Evolutionary conservation across 2,329 filamentous ascomycete species (phyloP), one percentile per base, ranked within the genome.

Genomic region (Fusarium equiseti): DNA sequence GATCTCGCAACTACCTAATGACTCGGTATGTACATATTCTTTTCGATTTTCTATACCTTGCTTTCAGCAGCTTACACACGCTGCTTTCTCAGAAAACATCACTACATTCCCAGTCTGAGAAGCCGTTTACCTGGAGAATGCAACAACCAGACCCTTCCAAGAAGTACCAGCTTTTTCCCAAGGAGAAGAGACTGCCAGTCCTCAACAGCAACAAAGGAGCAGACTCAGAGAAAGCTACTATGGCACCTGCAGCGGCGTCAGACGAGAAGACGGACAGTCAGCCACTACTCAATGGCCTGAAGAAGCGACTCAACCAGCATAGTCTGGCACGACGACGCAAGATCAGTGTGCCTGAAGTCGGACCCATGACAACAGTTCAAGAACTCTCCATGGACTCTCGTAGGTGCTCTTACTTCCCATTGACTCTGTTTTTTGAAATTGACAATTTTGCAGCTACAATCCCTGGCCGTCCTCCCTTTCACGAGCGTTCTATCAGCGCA

Each of bases 311-410:
- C 74, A 90, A 88, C 76, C 87, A 89, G 72, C 85, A 87, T 75
- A 87, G 84, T 70, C 79, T 88, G 61, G 83, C 80, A 52, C 83
- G 89, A 66, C 84, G 89, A 73, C 86, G 89, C 68, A 92, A 92
- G 76, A 82, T 88, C 72, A 91, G 87, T 78, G 86, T 90, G 16
- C 87, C 88, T 12, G 90, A 92, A 66, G 78, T 91, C 51, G 89
- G 88, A 3, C 88, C 88, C 35, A 90, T 91, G 89, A 90, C 89
- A 8, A 91, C 89, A 3, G 89, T 91, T 16, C 89, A 91, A 69
- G 90, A 91, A 75, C 80, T 86, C 51, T 79, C 88, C 54, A 91
- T 92, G 89, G 90, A 92, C 79, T 92, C 90, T 74, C 90, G 90
- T 92, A 83, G 82, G 90, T 54, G 20, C 15, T 40, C 6, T 11